Evolutionary conservation across 495 filamentous ascomycete genomes (phyloP).

Genomic region (Penicillium diatomitis): DNA sequence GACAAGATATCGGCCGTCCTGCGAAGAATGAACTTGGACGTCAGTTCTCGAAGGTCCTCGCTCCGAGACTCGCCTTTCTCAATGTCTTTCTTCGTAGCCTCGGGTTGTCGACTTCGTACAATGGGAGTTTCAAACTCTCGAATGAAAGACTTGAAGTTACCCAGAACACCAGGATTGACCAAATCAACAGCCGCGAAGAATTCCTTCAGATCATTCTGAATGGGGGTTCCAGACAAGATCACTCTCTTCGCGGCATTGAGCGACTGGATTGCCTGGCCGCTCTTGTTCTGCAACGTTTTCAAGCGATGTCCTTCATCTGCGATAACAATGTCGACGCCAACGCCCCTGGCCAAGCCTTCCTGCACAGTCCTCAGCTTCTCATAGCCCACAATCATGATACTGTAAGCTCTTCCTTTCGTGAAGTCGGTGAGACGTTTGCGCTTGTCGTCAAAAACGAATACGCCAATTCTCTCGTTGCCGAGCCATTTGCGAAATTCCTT

Average conservation of each 20-base stretch:
- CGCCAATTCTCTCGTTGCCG: constrained; percentile 66
- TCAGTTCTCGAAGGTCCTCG: constrained; percentile 59
- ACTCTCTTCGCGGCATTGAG: constrained; percentile 59
- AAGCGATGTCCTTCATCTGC: constrained; percentile 76
- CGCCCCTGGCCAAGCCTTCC: constrained; percentile 54
- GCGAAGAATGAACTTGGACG: constrained; percentile 65
- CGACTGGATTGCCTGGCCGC: constrained; percentile 63
- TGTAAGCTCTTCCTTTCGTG: constrained; percentile 66
- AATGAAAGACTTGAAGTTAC: constrained; percentile 59
- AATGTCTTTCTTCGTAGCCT: constrained; percentile 53
- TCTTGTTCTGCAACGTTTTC: constrained; percentile 77
- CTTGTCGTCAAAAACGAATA: constrained; percentile 62
- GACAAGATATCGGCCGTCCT: constrained; percentile 67
- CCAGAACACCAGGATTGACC: constrained; percentile 67
- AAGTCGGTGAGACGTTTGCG: constrained; percentile 62
- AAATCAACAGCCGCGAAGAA: constrained; percentile 75
- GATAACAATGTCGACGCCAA: constrained; percentile 66
- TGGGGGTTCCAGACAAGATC: constrained; percentile 68
- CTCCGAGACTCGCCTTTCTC: constrained; percentile 65
- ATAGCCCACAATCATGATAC: constrained; percentile 76
- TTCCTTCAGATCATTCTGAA: constrained; percentile 74
- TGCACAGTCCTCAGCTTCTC: constrained; percentile 65
- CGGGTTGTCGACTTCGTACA: constrained; percentile 62
- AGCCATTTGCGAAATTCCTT: constrained; percentile 78
- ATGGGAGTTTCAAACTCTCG: constrained; percentile 68